Evolutionary conservation across 495 filamentous ascomycete species (phyloP).

Genomic region (Sabuloglossum arenarium): DNA sequence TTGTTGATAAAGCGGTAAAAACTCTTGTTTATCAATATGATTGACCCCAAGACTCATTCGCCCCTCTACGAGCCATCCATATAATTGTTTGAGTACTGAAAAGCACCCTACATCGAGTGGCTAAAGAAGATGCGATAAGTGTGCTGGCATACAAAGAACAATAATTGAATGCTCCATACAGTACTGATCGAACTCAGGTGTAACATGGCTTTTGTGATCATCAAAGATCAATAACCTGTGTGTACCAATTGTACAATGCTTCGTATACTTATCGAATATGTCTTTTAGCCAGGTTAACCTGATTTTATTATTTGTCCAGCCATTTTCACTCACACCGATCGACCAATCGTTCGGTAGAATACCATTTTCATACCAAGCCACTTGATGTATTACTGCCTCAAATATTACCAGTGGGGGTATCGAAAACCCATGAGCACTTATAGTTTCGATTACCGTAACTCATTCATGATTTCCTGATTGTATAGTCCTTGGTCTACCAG

Average conservation of each 20-base stretch:
- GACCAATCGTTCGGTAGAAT: not conserved
- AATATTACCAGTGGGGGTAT: not conserved
- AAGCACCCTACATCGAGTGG: conserved; percentile 12
- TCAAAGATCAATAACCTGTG: conserved; percentile 5
- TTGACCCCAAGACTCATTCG: not conserved
- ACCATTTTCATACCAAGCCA: not conserved
- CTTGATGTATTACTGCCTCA: not conserved
- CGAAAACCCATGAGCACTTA: not conserved
- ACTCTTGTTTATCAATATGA: not conserved
- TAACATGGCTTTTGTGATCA: conserved; percentile 8
- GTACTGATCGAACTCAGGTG: conserved; percentile 2
- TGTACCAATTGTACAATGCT: not conserved
- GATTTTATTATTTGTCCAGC: conserved; percentile 2
- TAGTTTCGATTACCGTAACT: not conserved
- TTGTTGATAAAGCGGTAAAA: not conserved
- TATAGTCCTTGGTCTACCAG: not conserved
- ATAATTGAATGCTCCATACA: conserved; percentile 8
- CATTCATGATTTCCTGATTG: conserved; percentile 2
- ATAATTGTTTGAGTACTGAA: conserved; percentile 7
- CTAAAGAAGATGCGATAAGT: conserved; percentile 12
- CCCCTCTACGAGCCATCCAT: conserved; percentile 4
- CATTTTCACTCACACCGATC: not conserved
- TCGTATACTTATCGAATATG: not conserved
- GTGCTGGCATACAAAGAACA: conserved; percentile 9
- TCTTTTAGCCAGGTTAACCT: not conserved